Evolutionary conservation across 2,329 filamentous ascomycete genomes (phyloP).

Genomic region (Trichoderma asperellum): DNA sequence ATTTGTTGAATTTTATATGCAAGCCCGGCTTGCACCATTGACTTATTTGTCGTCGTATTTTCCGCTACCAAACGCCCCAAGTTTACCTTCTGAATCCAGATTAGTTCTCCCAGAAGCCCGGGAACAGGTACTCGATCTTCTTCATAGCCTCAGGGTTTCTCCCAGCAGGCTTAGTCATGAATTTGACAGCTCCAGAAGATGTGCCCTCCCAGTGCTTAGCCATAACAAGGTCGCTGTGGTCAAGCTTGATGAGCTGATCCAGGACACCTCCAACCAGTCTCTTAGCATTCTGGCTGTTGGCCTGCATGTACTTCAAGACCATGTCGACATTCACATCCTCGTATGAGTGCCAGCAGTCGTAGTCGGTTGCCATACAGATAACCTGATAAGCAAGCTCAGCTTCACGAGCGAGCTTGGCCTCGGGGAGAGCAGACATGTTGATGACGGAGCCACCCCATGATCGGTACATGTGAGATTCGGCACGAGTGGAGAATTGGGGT

Average conservation of each 20-base stretch:
- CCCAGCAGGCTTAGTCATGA: conserved; percentile 80
- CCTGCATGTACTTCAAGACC: conserved; percentile 96
- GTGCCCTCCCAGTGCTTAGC: conserved; percentile 82
- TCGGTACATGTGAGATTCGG: conserved; percentile 94
- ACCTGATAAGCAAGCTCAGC: conserved; percentile 97
- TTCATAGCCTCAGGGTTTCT: conserved; percentile 74
- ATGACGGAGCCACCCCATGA: conserved; percentile 92
- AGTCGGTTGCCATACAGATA: conserved; percentile 99
- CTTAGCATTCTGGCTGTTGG: conserved; percentile 86
- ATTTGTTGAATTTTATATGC: not conserved
- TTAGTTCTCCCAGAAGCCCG: conserved; percentile 67
- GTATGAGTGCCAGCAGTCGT: conserved; percentile 92
- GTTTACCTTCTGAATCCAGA: not conserved
- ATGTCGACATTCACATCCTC: conserved; percentile 92
- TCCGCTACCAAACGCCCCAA: conserved; percentile 5
- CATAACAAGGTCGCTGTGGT: conserved; percentile 73
- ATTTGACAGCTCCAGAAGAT: conserved; percentile 75
- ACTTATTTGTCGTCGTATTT: not conserved
- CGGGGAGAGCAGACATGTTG: conserved; percentile 96
- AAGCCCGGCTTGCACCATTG: not conserved
- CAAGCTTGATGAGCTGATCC: conserved; percentile 78
- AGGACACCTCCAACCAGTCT: conserved; percentile 84
- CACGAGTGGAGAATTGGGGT: conserved; percentile 96
- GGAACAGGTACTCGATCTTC: conserved; percentile 86
- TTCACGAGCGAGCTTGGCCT: conserved; percentile 94